These are phyloP conservation scores for Neurospora pannonica DNA, from an alignment of 495 filamentous ascomycete species.

Conservation along the genomic window DNA sequence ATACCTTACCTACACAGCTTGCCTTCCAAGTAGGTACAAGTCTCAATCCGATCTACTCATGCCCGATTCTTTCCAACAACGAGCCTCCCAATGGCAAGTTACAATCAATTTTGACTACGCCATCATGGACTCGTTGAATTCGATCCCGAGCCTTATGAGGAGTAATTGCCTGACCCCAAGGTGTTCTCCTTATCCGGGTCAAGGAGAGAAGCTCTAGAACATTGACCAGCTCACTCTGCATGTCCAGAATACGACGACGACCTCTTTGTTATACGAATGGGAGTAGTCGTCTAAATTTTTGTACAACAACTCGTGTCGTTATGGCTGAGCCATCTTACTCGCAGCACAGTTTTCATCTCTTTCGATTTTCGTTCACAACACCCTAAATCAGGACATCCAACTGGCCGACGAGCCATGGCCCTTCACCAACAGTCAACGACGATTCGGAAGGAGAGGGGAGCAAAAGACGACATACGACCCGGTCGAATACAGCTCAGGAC, in stretches of 20 bases:
- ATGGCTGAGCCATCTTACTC: neutral
- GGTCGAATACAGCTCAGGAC: neutral
- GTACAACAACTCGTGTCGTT: neutral
- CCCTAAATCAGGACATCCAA: neutral
- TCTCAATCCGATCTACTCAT: neutral
- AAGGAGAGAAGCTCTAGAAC: neutral
- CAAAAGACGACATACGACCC: neutral
- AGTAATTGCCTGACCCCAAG: neutral
- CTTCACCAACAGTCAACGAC: neutral
- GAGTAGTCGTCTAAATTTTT: neutral
- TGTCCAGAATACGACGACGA: neutral
- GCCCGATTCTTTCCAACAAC: neutral
- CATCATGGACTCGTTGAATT: neutral
- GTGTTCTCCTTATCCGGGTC: neutral
- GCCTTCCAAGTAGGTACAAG: neutral
- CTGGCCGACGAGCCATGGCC: neutral
- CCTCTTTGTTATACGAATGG: neutral
- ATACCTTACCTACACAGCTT: neutral
- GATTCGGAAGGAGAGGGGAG: neutral
- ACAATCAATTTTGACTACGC: neutral
- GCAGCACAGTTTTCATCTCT: neutral
- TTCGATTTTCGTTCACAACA: neutral
- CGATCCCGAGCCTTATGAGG: neutral
- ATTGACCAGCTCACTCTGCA: neutral
- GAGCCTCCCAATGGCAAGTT: neutral